A percentile compares a stretch with the other conserved stretches of the same genome.
Conservation (phyloP, 2,329 filamentous ascomycete genomes). For the Arthrobotrys megalospora region DNA sequence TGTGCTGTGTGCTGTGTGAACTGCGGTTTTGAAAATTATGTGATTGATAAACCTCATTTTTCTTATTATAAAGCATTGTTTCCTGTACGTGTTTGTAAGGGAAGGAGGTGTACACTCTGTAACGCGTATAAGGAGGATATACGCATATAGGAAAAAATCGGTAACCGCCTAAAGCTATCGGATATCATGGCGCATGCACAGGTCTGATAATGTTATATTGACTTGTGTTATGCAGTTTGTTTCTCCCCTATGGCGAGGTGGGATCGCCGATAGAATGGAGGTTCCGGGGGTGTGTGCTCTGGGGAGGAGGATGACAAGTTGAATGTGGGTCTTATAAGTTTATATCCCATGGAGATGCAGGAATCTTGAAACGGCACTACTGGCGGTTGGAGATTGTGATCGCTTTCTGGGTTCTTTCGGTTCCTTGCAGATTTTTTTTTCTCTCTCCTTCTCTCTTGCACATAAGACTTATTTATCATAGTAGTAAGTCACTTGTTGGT, state of each 20-base stretch:
- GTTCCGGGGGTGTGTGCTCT: constrained; percentile 5
- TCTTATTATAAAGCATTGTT: neutral
- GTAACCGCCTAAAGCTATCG: constrained; percentile 31
- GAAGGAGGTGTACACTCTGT: constrained; percentile 13
- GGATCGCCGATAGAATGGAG: constrained; percentile 35
- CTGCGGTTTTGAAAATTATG: constrained; percentile 1
- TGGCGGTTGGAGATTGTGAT: constrained; percentile 26
- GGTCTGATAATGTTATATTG: neutral
- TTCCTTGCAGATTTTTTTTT: constrained; percentile 1
- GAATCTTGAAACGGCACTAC: constrained; percentile 55
- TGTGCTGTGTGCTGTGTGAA: neutral
- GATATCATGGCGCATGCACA: constrained; percentile 21
- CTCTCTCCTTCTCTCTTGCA: neutral
- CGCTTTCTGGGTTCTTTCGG: neutral
- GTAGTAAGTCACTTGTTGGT: neutral
- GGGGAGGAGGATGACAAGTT: constrained; percentile 14
- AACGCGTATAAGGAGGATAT: neutral
- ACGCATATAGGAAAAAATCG: neutral
- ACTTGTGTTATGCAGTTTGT: constrained; percentile 1
- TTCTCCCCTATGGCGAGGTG: neutral
- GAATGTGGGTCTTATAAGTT: constrained; percentile 30
- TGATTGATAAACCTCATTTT: neutral
- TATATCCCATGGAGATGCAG: constrained; percentile 54
- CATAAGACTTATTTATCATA: no score
- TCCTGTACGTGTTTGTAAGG: neutral